Evolutionary conservation across 257 asterid genomes (phyloP), one percentile per base, ranked within the genome.

Genomic region (Ajuga chamaepitys): DNA sequence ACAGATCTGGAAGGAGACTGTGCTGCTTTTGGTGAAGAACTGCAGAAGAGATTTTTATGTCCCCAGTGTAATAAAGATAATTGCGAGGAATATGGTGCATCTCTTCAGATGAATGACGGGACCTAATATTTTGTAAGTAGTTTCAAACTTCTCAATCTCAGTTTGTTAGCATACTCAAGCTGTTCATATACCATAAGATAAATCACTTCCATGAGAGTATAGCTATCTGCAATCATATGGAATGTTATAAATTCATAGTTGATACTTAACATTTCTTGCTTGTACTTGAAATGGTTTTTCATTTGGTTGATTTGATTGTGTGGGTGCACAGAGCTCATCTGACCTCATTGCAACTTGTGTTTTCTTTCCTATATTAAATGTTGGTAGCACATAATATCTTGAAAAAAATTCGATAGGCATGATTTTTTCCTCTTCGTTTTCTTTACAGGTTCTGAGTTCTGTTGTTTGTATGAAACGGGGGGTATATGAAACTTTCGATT

Each of bases 31-130:
- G 82, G 86, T 16, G 91, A 85, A 74, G 82, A 94, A 75, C 80
- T 90, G 79, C 99, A 88, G 72, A 81, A 74, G 85, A 88, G 81
- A 54, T 77, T 70, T 41, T 26, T 70, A 45, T 86, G 95, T 66
- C 95, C 95, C 42, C 70, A 44, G 34, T 90, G 96, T 64, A 79
- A 80, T 66, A 77, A 30, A 74, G 92, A 86, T 92, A 87, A 89
- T 70, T 77, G 91, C 32, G 92, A 79, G 57, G 82, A 79, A 75
- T 65, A 82, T 55, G 66, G 82, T 53, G 82, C 59, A 57, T 59
- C 74, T 78, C 77, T 83, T 71, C 85, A 80, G 78, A 65, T 64
- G 64, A 69, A 71, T 28, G 51, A 67, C 44, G 73, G 71, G 68
- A 77, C 34, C 62, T 75, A 72, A 68, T 57, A 57, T 76, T 74